These are phyloP conservation scores for Sclerotinia minor DNA, from an alignment of 2,329 filamentous ascomycete species.

Conservation along the genomic window DNA sequence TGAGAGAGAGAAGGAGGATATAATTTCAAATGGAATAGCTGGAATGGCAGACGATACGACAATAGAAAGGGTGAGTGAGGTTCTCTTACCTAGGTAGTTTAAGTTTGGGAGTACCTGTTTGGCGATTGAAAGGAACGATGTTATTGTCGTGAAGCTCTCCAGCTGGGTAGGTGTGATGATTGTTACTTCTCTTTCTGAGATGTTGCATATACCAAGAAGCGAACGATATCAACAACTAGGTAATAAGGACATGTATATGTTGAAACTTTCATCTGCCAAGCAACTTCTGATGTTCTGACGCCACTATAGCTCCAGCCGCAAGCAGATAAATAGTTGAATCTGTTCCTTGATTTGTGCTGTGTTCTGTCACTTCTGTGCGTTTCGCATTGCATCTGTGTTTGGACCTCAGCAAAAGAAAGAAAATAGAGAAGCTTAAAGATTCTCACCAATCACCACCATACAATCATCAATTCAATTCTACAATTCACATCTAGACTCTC, in stretches of 20 bases:
- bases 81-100: neutral
- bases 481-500: neutral
- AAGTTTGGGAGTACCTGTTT: neutral
- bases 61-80: neutral
- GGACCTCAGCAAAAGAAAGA: too few species aligned
- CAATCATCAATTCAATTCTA: neutral
- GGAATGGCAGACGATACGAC: neutral
- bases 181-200: neutral
- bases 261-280: constrained; percentile 1
- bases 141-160: neutral
- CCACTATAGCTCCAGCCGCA: too few species aligned
- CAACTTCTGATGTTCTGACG: neutral
- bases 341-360: neutral
- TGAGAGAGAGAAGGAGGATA: neutral
- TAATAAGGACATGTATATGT: too few species aligned
- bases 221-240: too few species aligned
- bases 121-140: neutral
- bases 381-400: too few species aligned
- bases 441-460: too few species aligned
- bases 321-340: neutral
- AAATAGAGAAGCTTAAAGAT: too few species aligned
- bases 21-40: neutral
- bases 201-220: neutral
- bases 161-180: too few species aligned
- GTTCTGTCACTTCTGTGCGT: too few species aligned